Conservation (phyloP, 176 grass and related monocot species). For the Phoenix roebelenii region DNA sequence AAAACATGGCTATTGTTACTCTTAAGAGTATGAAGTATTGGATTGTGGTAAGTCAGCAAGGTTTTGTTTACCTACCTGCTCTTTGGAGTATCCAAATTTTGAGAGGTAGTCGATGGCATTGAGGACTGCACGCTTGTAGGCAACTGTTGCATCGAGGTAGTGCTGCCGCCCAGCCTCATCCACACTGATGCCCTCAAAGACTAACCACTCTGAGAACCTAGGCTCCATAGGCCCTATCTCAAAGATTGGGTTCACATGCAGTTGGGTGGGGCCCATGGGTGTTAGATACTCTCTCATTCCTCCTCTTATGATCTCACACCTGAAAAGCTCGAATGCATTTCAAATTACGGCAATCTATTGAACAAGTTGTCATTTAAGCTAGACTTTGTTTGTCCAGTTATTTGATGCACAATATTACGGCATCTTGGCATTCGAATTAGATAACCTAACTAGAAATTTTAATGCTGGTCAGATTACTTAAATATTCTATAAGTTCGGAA, state of each 20-base stretch:
- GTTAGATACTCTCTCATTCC: slow-evolving; percentile 88
- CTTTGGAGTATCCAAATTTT: slow-evolving; percentile 89
- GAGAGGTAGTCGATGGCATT: slow-evolving; percentile 91
- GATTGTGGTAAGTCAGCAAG: too few relatives aligned
- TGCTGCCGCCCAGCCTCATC: slow-evolving; percentile 84
- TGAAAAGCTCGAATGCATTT: slow-evolving; percentile 1
- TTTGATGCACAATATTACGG: too few relatives aligned
- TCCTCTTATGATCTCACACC: slow-evolving; percentile 88
- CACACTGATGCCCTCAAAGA: slow-evolving; percentile 94
- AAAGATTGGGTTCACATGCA: slow-evolving; percentile 93
- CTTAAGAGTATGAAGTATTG: too few relatives aligned
- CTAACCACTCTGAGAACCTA: slow-evolving; percentile 85
- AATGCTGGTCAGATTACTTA: too few relatives aligned
- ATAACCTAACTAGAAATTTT: too few relatives aligned
- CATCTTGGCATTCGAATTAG: too few relatives aligned
- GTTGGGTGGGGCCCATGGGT: slow-evolving; percentile 70
- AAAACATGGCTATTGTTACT: too few relatives aligned
- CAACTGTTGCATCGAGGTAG: slow-evolving; percentile 83
- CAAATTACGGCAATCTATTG: too few relatives aligned
- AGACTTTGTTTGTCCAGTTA: too few relatives aligned
- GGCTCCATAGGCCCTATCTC: slow-evolving; percentile 93
- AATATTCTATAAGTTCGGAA: too few relatives aligned
- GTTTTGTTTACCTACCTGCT: slow-evolving; percentile 43
- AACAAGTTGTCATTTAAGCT: too few relatives aligned
- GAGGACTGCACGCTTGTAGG: slow-evolving; percentile 77